Percentiles rank a stretch among this genome's conserved stretches.
Conservation (phyloP, 208 protist genomes). For the Acanthamoeba healyi region DNA sequence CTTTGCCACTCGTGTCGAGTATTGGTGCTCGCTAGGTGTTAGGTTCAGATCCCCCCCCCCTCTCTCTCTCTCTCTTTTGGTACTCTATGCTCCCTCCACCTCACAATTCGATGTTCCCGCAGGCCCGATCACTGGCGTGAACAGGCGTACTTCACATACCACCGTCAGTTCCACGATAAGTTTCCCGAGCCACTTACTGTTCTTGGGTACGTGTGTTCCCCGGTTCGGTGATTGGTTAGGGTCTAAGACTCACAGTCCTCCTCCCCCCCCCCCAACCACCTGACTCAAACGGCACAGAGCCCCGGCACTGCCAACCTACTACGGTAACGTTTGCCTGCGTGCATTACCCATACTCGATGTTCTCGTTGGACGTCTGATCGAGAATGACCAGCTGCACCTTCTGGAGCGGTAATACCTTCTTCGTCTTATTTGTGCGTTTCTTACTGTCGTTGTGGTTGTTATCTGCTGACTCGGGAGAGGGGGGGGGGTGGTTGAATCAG, state of each 20-base stretch:
- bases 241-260: neutral
- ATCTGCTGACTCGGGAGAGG: no score
- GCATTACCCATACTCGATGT: neutral
- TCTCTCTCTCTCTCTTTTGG: neutral
- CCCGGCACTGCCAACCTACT: neutral
- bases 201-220: neutral
- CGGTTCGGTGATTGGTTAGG: no score
- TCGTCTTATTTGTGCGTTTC: neutral
- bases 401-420: neutral
- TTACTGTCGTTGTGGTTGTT: neutral
- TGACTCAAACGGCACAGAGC: neutral
- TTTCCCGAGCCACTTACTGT: constrained; percentile 16
- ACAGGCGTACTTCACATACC: constrained; percentile 1
- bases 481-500: no score
- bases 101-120: neutral
- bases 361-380: constrained; percentile 12
- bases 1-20: neutral
- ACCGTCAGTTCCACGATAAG: constrained; percentile 43
- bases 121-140: constrained; percentile 47
- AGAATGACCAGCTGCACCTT: neutral
- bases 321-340: constrained; percentile 32
- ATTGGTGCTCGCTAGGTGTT: constrained; percentile 7
- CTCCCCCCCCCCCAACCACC: neutral
- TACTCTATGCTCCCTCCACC: neutral
- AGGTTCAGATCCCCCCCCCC: neutral